These are phyloP conservation scores for Rhizomucor miehei DNA, from an alignment of 371 early-diverging fungal species.

Conservation along the genomic window DNA sequence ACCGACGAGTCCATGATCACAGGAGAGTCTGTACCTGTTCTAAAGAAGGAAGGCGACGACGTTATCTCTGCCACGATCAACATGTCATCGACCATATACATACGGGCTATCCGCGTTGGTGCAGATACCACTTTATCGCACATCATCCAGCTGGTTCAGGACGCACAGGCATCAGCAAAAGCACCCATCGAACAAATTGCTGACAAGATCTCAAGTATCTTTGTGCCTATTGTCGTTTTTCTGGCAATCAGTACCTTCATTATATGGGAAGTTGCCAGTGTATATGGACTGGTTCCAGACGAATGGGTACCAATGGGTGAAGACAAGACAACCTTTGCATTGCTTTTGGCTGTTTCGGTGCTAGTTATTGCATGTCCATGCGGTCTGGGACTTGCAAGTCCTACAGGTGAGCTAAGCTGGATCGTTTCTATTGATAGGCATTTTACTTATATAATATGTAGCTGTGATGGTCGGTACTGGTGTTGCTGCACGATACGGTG, in stretches of 20 bases:
- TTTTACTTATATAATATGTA: slow-evolving; percentile 5
- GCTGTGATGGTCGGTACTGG: slow-evolving; percentile 92
- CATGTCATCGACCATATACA: slow-evolving; percentile 48
- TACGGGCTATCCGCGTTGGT: slow-evolving; percentile 58
- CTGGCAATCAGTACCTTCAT: slow-evolving; percentile 57
- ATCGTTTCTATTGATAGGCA: too few species aligned
- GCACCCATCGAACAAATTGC: slow-evolving; percentile 65
- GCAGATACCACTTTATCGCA: slow-evolving; percentile 62
- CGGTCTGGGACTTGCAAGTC: slow-evolving; percentile 73
- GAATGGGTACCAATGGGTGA: slow-evolving; percentile 45
- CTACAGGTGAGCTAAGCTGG: slow-evolving; percentile 66
- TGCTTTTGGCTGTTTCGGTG: slow-evolving; percentile 57
- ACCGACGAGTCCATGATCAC: slow-evolving; percentile 85
- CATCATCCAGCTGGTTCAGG: slow-evolving; percentile 65
- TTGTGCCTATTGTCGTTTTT: slow-evolving; percentile 57
- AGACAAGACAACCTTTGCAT: slow-evolving; percentile 33
- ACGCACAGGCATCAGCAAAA: slow-evolving; percentile 67
- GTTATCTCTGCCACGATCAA: slow-evolving; percentile 66
- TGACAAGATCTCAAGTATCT: slow-evolving; percentile 60
- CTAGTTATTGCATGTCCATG: slow-evolving; percentile 77
- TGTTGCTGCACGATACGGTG: slow-evolving; percentile 73
- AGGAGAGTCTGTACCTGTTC: slow-evolving; percentile 77
- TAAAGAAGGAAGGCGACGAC: slow-evolving; percentile 50
- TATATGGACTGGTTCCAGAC: slow-evolving; percentile 35
- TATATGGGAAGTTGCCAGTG: slow-evolving; percentile 50